A percentile compares a stretch with the other conserved stretches of the same genome.
Conservation (phyloP, 306 rosid species). For the Malus asiatica region DNA sequence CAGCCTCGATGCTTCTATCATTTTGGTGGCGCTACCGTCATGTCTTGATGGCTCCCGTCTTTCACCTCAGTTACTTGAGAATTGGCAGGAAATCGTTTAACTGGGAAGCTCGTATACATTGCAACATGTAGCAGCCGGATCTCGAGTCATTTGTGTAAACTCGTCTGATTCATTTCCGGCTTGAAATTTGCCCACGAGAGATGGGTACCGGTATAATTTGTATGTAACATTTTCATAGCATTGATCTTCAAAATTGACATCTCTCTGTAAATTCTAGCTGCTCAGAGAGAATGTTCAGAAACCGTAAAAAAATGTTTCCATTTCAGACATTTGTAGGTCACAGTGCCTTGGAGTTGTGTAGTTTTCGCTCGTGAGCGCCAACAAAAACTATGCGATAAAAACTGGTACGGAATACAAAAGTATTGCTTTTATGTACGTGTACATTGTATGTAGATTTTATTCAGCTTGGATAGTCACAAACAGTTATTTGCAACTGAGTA, state of each 20-base stretch:
- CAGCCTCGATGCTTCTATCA: background rate
- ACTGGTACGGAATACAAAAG: background rate
- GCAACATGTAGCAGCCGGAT: background rate
- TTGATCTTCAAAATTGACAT: background rate
- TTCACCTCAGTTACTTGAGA: background rate
- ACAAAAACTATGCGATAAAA: background rate
- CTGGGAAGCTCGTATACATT: background rate
- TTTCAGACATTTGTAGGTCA: no score
- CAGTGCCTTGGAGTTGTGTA: no score
- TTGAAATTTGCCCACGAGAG: background rate
- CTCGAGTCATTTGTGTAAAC: background rate
- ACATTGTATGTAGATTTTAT: background rate
- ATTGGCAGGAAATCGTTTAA: background rate
- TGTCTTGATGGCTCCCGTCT: background rate
- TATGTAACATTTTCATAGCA: background rate
- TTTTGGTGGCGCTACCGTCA: background rate
- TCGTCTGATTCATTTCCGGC: background rate
- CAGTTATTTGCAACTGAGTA: slow-evolving; percentile 64
- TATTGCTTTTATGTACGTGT: slow-evolving; percentile 21
- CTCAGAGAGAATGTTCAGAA: background rate
- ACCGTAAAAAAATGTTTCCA: background rate
- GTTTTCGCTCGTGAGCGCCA: no score
- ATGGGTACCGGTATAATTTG: background rate
- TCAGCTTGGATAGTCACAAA: slow-evolving; percentile 54
- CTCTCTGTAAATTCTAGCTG: no score